Conservation (phyloP, 495 filamentous ascomycete genomes). For the Chlorociboria aeruginascens region DNA sequence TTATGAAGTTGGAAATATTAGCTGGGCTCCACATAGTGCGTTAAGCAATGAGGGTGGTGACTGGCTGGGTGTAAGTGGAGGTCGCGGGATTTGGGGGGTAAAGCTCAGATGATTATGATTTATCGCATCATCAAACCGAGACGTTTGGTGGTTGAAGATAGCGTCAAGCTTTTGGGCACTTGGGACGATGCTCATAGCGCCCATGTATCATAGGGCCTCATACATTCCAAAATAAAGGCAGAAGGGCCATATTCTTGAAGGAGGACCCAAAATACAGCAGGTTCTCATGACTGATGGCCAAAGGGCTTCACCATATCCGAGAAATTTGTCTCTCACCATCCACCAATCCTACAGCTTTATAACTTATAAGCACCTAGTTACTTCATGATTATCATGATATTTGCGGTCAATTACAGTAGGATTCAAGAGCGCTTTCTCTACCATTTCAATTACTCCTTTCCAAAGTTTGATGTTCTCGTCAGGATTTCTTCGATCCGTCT, state of each 20-base stretch:
- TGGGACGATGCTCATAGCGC: slow-evolving; percentile 6
- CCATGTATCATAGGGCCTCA: slow-evolving; percentile 12
- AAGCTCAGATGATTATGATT: slow-evolving; percentile 37
- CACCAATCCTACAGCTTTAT: slow-evolving; percentile 60
- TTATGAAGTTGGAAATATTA: slow-evolving; percentile 89
- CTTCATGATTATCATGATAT: slow-evolving; percentile 47
- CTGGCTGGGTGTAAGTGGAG: slow-evolving; percentile 89
- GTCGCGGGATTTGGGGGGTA: slow-evolving; percentile 84
- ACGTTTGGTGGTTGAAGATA: slow-evolving; percentile 11
- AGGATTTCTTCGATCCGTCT: slow-evolving; percentile 35
- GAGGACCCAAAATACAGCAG: background rate
- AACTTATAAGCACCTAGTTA: slow-evolving; percentile 48
- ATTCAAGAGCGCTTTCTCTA: slow-evolving; percentile 44
- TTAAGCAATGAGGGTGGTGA: slow-evolving; percentile 67
- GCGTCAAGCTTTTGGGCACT: slow-evolving; percentile 15
- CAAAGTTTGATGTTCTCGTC: slow-evolving; percentile 44
- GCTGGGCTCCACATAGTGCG: slow-evolving; percentile 77
- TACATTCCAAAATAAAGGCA: too few relatives aligned
- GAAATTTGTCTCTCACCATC: background rate
- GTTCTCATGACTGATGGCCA: background rate
- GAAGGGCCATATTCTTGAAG: background rate
- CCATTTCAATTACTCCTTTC: slow-evolving; percentile 49
- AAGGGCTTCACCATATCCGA: background rate
- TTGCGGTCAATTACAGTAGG: slow-evolving; percentile 45
- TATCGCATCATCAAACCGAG: slow-evolving; percentile 14